Conservation (phyloP, 2,329 filamentous ascomycete species). For the Colletotrichum sp. region DNA sequence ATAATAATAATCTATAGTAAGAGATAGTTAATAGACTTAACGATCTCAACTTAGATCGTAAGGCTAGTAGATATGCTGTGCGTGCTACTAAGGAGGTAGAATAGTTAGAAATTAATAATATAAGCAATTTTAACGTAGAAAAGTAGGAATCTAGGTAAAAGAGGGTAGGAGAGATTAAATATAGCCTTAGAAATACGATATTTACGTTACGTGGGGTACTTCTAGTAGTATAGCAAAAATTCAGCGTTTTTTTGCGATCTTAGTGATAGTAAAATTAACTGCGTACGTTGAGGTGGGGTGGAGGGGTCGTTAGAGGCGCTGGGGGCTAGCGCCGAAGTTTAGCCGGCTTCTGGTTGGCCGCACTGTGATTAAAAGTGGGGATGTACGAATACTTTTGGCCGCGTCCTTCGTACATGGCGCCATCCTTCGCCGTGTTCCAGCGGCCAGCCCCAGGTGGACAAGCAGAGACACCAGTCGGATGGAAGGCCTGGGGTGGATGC, state of each 20-base stretch:
- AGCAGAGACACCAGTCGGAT: neutral
- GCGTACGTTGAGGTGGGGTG: neutral
- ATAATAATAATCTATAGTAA: too few species aligned
- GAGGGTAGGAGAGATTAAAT: neutral
- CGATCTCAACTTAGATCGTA: too few species aligned
- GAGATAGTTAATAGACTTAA: too few species aligned
- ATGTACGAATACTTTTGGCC: too few species aligned
- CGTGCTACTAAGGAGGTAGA: rapidly evolving
- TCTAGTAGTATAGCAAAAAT: neutral
- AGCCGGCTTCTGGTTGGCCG: neutral
- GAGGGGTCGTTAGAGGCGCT: neutral
- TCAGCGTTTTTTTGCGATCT: neutral
- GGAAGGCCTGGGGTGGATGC: conserved; percentile 1
- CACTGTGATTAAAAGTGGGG: too few species aligned
- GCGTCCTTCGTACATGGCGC: neutral
- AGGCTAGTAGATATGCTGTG: neutral
- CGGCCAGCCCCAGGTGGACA: neutral
- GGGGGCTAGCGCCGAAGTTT: neutral
- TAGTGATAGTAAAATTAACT: neutral
- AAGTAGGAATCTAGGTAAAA: neutral
- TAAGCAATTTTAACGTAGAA: neutral
- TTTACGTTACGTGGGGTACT: neutral
- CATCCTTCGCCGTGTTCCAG: neutral
- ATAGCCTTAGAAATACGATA: neutral
- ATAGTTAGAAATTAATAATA: neutral